Evolutionary conservation across 805 yeast species (phyloP), one percentile per base, ranked within the genome.

Genomic region (Torulaspora quercuum): DNA sequence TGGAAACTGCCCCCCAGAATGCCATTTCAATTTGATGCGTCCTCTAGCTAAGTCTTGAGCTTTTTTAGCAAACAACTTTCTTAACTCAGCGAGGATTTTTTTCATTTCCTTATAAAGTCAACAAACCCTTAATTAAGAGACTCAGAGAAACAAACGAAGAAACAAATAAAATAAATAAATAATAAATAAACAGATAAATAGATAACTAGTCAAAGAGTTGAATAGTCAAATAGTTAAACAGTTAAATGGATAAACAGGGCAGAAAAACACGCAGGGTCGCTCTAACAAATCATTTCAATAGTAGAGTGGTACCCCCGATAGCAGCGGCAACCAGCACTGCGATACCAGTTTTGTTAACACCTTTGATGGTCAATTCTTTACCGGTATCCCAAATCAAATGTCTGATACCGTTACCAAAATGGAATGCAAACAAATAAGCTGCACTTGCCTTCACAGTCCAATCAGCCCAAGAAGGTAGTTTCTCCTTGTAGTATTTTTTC

Each of bases 371-470:
- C 59, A 90, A 73, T 64, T 82, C 84, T 50, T 68, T 71, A 61
- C 95, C 95, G 36, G 78, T 62, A 63, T 92, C 98, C 98, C 98
- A 92, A 38, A 85, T 58, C 64, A 90, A 69, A 64, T 92, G 98
- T 75, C 98, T 86, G 46, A 90, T 43, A 53, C 97, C 97, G 62
- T 89, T 87, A 61, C 72, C 76, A 30, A 75, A 55, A 66, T 92
- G 98, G 82, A 76, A 88, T 19, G 83, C 82, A 64, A 92, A 87
- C 49, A 96, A 89, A 69, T 76, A 76, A 6, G 92, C 78, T 57
- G 81, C 76, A 25, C 76, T 56, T 33, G 81, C 78, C 71, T 92
- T 92, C 41, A 77, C 67, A 15, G 71, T 68, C 41, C 75, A 50
- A 65, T 88, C 83, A 25, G 73, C 68, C 37, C 69, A 70, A 12